phyloP scores from a whole-genome alignment of 1,284 basidiomycete species.

The Cutaneotrichosporon cavernicola region DNA sequence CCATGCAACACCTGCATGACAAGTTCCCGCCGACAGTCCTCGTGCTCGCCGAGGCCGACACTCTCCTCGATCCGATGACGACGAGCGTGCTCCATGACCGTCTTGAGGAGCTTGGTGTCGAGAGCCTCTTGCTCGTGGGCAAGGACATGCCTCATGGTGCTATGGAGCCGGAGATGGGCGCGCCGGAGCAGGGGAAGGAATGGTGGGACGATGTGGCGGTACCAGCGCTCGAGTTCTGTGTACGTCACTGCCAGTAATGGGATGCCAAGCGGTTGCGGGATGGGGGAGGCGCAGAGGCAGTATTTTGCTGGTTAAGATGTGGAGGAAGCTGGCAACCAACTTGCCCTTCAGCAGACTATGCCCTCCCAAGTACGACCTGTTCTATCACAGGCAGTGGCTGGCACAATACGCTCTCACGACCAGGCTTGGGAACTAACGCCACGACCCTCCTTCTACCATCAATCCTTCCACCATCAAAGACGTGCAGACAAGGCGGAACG shows the following conservation, averaged over 20 bases:
- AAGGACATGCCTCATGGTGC: constrained; percentile 14
- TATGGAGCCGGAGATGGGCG: not conserved
- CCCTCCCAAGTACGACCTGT: too few species aligned
- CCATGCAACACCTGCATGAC: not conserved
- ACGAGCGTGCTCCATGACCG: not conserved
- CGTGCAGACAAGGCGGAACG: too few species aligned
- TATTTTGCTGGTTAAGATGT: too few species aligned
- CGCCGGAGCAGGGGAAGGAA: not conserved
- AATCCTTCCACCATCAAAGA: too few species aligned
- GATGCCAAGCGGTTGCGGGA: too few species aligned
- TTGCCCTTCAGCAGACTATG: too few species aligned
- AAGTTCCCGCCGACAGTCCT: constrained; percentile 7
- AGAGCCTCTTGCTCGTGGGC: not conserved
- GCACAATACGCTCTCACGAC: too few species aligned
- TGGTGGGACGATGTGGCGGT: not conserved
- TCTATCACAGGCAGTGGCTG: too few species aligned
- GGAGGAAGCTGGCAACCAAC: too few species aligned
- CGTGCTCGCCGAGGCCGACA: constrained; percentile 3
- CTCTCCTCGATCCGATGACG: not conserved
- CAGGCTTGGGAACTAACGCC: too few species aligned
- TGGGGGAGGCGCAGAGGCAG: too few species aligned
- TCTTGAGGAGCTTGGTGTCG: constrained; percentile 2
- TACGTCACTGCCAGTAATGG: not conserved
- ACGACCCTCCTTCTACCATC: too few species aligned
- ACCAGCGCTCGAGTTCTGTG: constrained; percentile 7